A percentile compares a stretch with the other conserved stretches of the same genome.
These are phyloP conservation scores for Neoscytalidium dimidiatum DNA, from an alignment of 2,329 filamentous ascomycete species.

Conservation along the genomic window DNA sequence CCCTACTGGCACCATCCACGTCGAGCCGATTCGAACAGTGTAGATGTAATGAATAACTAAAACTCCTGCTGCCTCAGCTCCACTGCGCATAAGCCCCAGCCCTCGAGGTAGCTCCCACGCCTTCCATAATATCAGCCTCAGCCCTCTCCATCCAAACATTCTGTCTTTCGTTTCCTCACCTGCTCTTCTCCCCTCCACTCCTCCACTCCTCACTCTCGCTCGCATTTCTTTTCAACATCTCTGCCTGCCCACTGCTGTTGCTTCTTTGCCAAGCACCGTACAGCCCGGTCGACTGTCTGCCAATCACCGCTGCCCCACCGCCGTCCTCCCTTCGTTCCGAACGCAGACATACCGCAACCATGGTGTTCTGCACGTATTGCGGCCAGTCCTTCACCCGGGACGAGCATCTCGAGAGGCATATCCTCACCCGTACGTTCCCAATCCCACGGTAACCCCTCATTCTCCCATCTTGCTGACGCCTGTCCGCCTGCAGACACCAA, in stretches of 20 bases:
- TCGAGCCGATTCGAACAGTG: conserved; percentile 5
- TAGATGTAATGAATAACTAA: conserved; percentile 20
- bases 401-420: conserved; percentile 55
- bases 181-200: background rate
- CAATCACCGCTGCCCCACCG: background rate
- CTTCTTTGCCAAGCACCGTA: background rate
- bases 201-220: background rate
- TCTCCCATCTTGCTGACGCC: conserved; percentile 19
- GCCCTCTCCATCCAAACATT: conserved; percentile 4
- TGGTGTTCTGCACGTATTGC: conserved; percentile 58
- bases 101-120: conserved; percentile 6
- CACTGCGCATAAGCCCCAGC: conserved; percentile 20
- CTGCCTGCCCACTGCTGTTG: background rate
- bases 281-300: background rate
- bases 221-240: background rate
- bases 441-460: background rate
- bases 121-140: conserved; percentile 20
- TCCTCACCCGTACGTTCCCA: conserved; percentile 49
- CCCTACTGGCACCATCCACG: conserved; percentile 17
- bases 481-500: conserved; percentile 48
- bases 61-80: conserved; percentile 22
- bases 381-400: conserved; percentile 55
- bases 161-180: background rate
- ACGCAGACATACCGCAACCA: conserved; percentile 28
- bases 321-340: background rate